Base-by-base conservation (phyloP, 805 yeast genomes). In the Suhomyces vadensis region DNA sequence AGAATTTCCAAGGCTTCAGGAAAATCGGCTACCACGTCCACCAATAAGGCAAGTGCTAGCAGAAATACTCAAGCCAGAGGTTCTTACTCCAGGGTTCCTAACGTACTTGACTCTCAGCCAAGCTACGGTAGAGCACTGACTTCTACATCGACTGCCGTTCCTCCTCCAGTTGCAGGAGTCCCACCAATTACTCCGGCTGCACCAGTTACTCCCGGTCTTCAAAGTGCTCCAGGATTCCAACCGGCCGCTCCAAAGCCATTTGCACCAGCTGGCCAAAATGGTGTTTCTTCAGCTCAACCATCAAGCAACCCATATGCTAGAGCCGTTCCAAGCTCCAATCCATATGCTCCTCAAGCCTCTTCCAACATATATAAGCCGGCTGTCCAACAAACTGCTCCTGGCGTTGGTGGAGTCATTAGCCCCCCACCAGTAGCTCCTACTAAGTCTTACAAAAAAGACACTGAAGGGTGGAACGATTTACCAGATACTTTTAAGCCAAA, bases 381-480 rank as follows among this genome's bases (percentile, higher is more conserved):
- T 11, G 52, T 58, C 35, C 55, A 60, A 25, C 42, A 54, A 14
- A 26, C 41, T 25, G 29, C 36, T 24, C 26, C 38, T 14, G 37
- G 37, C 8, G 26, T 35, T 6, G 43, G 44, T 1, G 37, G 43
- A 11, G 35, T 40, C 5, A 54, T 59, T 10, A 56, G 62, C 23
- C 57, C 63, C 6, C 51, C 51, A 16, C 64, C 65, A 7, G 55
- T 64, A 4, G 52, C 54, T 10, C 56, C 64, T 31, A 47, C 63
- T 4, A 37, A 63, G 59, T 20, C 53, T 51, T 53, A 52, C 47
- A 75, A 73, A 44, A 64, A 63, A 42, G 79, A 79, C 35, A 77
- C 77, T 29, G 87, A 82, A 29, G 88, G 87, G 3, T 83, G 89
- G 88, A 83, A 82, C 54, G 87, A 82, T 56, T 65, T 83, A 48